Evolutionary conservation across 1,284 basidiomycete genomes (phyloP).

Genomic region (Cutaneotrichosporon spelunceum): DNA sequence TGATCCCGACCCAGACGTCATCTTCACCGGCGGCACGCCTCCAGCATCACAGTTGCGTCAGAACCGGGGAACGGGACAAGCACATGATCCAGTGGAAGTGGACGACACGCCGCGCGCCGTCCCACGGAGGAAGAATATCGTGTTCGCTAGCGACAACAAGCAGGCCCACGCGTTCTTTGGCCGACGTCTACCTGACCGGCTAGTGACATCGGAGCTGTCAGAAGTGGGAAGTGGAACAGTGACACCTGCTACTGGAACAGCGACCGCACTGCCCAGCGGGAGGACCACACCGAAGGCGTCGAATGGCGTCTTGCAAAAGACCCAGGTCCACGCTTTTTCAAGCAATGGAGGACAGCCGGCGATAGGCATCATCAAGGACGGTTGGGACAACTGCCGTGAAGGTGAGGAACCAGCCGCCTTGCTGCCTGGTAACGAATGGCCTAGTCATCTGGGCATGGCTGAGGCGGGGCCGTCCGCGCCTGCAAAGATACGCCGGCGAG

Average conservation of each 20-base stretch:
- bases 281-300: background rate
- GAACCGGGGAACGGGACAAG: background rate
- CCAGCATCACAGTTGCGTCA: background rate
- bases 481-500: background rate
- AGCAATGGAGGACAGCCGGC: constrained; percentile 7
- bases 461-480: background rate
- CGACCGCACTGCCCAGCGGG: background rate
- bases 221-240: background rate
- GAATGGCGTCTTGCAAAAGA: background rate
- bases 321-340: constrained; percentile 38
- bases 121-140: constrained; percentile 26
- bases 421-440: constrained; percentile 32
- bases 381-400: constrained; percentile 40
- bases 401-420: constrained; percentile 35
- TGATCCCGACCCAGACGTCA: background rate
- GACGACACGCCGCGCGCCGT: constrained; percentile 7
- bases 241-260: background rate
- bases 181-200: background rate
- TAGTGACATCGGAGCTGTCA: background rate
- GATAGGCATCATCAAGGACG: constrained; percentile 29
- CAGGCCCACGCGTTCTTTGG: constrained; percentile 40
- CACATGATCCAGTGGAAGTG: constrained; percentile 8
- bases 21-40: constrained; percentile 1
- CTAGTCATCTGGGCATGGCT: background rate
- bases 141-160: constrained; percentile 33